Conservation (phyloP, 2,329 filamentous ascomycete species). For the Cordyceps cateniannulata region DNA sequence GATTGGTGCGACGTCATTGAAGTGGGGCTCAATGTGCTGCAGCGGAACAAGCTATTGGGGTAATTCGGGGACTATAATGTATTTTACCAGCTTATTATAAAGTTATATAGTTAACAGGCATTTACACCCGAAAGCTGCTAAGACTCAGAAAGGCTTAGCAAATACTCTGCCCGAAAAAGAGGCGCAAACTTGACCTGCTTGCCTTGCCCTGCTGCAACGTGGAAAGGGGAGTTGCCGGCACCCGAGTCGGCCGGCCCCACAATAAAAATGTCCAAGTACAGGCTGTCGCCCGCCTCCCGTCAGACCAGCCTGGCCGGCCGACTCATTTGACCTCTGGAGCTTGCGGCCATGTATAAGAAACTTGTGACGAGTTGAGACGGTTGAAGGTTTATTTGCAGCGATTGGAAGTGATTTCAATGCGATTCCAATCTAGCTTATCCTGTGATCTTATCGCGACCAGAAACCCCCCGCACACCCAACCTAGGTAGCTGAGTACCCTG, state of each 20-base stretch:
- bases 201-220: not conserved
- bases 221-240: not conserved
- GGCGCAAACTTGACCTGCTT: not conserved
- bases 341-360: too few species aligned
- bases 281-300: conserved; percentile 22
- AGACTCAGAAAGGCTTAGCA: not conserved
- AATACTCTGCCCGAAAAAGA: too few species aligned
- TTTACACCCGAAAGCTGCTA: not conserved
- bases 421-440: not conserved
- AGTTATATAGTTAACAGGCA: too few species aligned
- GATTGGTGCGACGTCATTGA: not conserved
- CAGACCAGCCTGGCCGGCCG: not conserved
- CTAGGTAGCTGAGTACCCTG: too few species aligned
- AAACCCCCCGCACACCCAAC: not conserved
- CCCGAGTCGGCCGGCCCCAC: conserved; percentile 18
- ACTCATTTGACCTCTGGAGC: not conserved
- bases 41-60: not conserved
- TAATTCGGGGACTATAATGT: not conserved
- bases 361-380: too few species aligned
- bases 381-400: not conserved
- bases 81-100: not conserved
- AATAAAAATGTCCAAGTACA: conserved; percentile 27
- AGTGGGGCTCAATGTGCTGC: not conserved
- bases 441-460: not conserved
- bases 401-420: not conserved